Percentiles rank a stretch among this genome's conserved stretches.
These are phyloP conservation scores for Aureobasidium sp. DNA, from an alignment of 2,329 filamentous ascomycete species.

Conservation along the genomic window DNA sequence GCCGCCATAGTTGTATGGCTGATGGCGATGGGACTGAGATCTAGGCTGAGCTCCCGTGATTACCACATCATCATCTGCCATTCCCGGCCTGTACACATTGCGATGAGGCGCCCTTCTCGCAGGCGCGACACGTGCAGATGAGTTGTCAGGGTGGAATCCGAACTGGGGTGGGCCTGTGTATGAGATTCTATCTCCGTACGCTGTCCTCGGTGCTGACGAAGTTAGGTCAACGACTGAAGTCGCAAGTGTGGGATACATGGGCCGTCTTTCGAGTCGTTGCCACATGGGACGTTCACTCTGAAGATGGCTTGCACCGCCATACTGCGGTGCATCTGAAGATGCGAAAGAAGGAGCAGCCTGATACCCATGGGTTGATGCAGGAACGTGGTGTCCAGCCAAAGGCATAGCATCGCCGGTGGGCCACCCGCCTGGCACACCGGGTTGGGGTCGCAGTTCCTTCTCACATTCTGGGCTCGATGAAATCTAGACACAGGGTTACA, in stretches of 20 bases:
- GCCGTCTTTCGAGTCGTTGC: neutral
- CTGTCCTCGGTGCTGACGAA: neutral
- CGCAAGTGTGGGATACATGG: neutral
- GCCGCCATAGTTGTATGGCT: neutral
- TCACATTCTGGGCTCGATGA: constrained; percentile 1
- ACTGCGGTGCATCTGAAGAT: neutral
- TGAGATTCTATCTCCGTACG: constrained; percentile 10
- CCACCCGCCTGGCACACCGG: neutral
- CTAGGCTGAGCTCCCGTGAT: neutral
- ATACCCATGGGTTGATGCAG: neutral
- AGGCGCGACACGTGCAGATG: neutral
- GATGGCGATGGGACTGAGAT: neutral
- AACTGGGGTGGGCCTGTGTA: constrained; percentile 1
- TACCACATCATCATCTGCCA: neutral
- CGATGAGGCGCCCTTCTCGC: neutral
- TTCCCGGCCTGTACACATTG: constrained; percentile 1
- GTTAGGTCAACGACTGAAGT: neutral
- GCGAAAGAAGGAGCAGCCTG: neutral
- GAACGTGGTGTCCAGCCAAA: neutral
- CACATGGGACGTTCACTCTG: neutral
- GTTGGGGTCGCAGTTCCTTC: neutral
- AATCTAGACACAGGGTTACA: neutral
- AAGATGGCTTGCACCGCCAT: neutral
- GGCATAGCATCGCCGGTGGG: neutral
- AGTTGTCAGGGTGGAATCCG: neutral